These are phyloP conservation scores for Ustilago tritici DNA, from an alignment of 1,284 basidiomycete species.

Conservation along the genomic window DNA sequence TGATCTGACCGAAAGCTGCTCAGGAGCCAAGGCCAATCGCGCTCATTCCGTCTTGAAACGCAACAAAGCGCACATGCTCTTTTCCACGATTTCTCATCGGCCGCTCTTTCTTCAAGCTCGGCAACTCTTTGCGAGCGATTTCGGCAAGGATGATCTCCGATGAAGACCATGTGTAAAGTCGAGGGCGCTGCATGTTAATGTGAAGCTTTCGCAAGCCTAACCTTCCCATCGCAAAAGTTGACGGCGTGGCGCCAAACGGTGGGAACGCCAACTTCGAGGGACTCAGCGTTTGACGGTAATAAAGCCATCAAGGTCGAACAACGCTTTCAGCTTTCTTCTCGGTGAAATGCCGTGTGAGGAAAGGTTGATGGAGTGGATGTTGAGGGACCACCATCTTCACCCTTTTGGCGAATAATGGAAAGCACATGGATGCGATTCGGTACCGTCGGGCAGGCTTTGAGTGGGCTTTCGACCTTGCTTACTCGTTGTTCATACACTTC, in stretches of 20 bases:
- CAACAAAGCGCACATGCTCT: neutral
- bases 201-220: slow-evolving; percentile 1
- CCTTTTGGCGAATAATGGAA: neutral
- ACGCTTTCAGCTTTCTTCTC: neutral
- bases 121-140: slow-evolving; percentile 11
- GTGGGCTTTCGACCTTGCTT: neutral
- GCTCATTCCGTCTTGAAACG: neutral
- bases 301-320: neutral
- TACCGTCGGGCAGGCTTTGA: neutral
- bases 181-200: neutral
- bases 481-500: neutral
- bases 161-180: neutral
- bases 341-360: neutral
- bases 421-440: neutral
- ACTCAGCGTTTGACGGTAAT: neutral
- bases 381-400: neutral
- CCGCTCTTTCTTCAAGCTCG: neutral
- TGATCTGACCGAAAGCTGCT: neutral
- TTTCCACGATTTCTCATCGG: neutral
- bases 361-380: neutral
- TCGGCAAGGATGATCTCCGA: slow-evolving; percentile 17
- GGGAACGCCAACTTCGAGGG: neutral
- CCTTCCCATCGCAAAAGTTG: neutral
- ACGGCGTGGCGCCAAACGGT: neutral
- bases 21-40: neutral